Conservation (phyloP, 2,329 filamentous ascomycete genomes). For the Ophiostoma fasciatum region DNA sequence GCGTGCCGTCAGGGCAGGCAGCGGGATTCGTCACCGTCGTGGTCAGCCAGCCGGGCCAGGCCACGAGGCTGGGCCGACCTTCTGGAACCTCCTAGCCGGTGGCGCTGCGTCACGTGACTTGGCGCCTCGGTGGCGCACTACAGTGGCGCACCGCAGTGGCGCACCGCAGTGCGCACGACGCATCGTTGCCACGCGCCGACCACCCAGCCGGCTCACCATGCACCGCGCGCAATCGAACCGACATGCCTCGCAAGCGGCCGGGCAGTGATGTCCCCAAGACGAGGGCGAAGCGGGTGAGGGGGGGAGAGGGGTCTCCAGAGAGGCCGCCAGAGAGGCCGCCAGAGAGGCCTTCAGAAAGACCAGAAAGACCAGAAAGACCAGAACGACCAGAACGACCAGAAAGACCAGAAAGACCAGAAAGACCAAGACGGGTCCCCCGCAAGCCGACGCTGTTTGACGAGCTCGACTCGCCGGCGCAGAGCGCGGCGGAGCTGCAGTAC, state of each 20-base stretch:
- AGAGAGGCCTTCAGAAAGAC: slow-evolving; percentile 8
- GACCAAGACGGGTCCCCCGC: slow-evolving; percentile 27
- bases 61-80: slow-evolving; percentile 4
- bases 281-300: slow-evolving; percentile 13
- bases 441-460: slow-evolving; percentile 48
- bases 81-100: slow-evolving; percentile 8
- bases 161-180: no score
- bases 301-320: slow-evolving; percentile 11
- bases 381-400: slow-evolving; percentile 7
- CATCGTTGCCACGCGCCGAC: no score
- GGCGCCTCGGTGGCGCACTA: slow-evolving; percentile 9
- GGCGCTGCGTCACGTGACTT: slow-evolving; percentile 8
- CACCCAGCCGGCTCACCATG: no score
- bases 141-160: no score
- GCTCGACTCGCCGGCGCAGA: slow-evolving; percentile 33
- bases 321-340: not conserved
- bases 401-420: no score
- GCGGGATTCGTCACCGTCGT: not conserved
- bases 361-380: slow-evolving; percentile 4
- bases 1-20: no score
- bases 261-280: slow-evolving; percentile 21
- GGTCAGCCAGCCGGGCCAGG: no score
- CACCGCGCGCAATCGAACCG: slow-evolving; percentile 32
- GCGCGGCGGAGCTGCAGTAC: slow-evolving; percentile 24
- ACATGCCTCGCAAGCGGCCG: slow-evolving; percentile 52